Evolutionary conservation across 2,329 filamentous ascomycete genomes (phyloP).

Genomic region (Colletotrichum viniferum): DNA sequence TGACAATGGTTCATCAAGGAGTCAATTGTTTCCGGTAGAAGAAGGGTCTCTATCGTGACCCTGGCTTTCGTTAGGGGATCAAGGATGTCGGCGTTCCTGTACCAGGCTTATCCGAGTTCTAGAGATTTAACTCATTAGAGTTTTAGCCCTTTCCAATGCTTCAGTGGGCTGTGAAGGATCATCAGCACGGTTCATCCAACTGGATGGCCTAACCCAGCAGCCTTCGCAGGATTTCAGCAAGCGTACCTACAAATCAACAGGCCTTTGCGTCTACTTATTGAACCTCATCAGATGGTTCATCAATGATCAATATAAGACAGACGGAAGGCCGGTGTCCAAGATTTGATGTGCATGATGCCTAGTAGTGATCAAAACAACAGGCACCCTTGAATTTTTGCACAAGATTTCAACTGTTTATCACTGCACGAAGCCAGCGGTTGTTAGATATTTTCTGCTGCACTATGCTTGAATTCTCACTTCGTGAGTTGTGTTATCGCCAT

Average conservation of each 20-base stretch:
- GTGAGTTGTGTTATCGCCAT: neutral
- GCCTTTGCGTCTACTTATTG: neutral
- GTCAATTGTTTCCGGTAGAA: too few species aligned
- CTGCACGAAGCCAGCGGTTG: too few species aligned
- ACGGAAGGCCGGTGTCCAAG: too few species aligned
- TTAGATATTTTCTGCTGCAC: too few species aligned
- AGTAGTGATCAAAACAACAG: neutral
- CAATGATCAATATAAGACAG: neutral
- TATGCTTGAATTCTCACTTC: too few species aligned
- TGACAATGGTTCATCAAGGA: neutral
- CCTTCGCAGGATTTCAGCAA: neutral
- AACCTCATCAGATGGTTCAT: neutral
- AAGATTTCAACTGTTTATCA: accelerated
- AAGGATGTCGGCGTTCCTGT: neutral
- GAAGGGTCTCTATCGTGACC: too few species aligned
- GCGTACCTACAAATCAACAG: neutral
- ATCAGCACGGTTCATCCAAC: neutral
- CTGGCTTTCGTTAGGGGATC: accelerated
- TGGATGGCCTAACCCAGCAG: neutral
- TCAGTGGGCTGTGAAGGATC: neutral
- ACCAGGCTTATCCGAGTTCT: neutral
- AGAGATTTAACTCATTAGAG: accelerated
- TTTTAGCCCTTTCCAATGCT: neutral
- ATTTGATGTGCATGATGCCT: neutral
- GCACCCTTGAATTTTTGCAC: neutral